These are phyloP conservation scores for Lignosus rhinocerotis DNA, from an alignment of 1,284 basidiomycete species.

Conservation along the genomic window DNA sequence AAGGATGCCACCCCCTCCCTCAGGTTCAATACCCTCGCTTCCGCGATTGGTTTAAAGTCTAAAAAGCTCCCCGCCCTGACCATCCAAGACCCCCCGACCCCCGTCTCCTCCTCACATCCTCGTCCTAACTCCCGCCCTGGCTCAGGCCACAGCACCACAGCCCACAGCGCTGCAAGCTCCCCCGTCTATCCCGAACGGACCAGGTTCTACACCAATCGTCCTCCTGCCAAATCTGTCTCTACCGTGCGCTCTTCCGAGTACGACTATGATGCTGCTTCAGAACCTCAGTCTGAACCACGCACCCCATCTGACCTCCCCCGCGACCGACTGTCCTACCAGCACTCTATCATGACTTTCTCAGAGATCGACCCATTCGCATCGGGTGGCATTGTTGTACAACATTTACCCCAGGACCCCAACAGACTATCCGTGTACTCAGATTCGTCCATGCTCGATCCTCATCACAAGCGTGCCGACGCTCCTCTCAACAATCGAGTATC, in stretches of 20 bases:
- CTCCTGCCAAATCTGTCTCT: conserved; percentile 50
- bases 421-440: conserved; percentile 56
- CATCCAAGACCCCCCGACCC: conserved; percentile 49
- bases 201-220: conserved; percentile 36
- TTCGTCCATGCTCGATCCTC: conserved; percentile 47
- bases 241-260: conserved; percentile 46
- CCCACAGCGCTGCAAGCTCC: conserved; percentile 25
- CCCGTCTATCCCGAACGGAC: conserved; percentile 26
- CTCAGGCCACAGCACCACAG: conserved; percentile 28
- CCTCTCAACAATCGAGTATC: conserved; percentile 46
- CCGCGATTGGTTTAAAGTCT: conserved; percentile 62
- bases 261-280: conserved; percentile 32
- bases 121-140: conserved; percentile 27
- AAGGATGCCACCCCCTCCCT: conserved; percentile 32
- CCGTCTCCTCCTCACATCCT: conserved; percentile 20
- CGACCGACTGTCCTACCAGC: conserved; percentile 41
- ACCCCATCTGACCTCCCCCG: conserved; percentile 51
- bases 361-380: conserved; percentile 65
- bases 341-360: conserved; percentile 60
- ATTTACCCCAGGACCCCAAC: conserved; percentile 36
- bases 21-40: conserved; percentile 55
- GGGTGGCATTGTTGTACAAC: conserved; percentile 43
- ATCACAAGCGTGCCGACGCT: conserved; percentile 37
- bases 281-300: conserved; percentile 39
- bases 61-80: conserved; percentile 56